Conservation (phyloP, 1,139 yeast species). For the Suhomyces anneliseae region DNA sequence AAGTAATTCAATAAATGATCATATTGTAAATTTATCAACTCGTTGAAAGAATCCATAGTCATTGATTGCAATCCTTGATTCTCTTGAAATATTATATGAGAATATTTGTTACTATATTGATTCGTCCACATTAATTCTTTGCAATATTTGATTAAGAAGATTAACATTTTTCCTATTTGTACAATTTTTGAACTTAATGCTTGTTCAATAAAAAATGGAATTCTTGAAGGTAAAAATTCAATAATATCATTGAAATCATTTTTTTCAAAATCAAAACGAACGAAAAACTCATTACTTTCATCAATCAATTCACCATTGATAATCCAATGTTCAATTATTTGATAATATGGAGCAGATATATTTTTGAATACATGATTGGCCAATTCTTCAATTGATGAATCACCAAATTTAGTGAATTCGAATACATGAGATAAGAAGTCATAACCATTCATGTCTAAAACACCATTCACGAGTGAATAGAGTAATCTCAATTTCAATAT, state of each 20-base stretch:
- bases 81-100: constrained; percentile 27
- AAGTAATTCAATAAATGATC: constrained; percentile 57
- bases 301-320: constrained; percentile 60
- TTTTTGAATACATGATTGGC: constrained; percentile 48
- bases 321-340: constrained; percentile 66
- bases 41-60: constrained; percentile 27
- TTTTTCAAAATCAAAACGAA: constrained; percentile 36
- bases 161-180: constrained; percentile 77
- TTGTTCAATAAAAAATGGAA: constrained; percentile 55
- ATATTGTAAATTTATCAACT: constrained; percentile 52
- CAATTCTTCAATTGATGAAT: constrained; percentile 45
- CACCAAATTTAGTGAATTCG: constrained; percentile 63
- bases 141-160: constrained; percentile 66
- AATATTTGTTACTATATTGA: constrained; percentile 38
- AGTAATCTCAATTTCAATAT: constrained; percentile 59
- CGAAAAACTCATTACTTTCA: constrained; percentile 70
- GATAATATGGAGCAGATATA: constrained; percentile 62
- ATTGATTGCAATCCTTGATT: constrained; percentile 35
- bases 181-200: constrained; percentile 55
- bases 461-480: constrained; percentile 38
- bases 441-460: constrained; percentile 47
- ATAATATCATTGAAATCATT: constrained; percentile 40
- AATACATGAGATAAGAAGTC: constrained; percentile 57
- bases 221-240: constrained; percentile 33
- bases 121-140: constrained; percentile 59